phyloP scores from a whole-genome alignment of 306 rosid species.

The Prosopis cineraria region DNA sequence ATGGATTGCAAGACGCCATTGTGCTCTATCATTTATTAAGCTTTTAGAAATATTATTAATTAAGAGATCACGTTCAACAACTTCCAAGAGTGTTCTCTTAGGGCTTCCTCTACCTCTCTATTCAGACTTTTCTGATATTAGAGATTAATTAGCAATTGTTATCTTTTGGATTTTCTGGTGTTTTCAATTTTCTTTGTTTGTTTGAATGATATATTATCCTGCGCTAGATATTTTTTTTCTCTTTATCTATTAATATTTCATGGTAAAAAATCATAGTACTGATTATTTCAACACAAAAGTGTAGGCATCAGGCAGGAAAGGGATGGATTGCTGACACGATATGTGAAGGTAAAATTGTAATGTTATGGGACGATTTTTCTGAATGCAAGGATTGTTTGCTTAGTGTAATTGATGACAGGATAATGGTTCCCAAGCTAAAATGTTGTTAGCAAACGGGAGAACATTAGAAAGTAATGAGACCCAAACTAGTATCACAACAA shows the following conservation, averaged over 20 bases:
- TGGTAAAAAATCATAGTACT: constrained; percentile 34
- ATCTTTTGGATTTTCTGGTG: neutral
- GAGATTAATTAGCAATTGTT: neutral
- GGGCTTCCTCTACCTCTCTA: no score
- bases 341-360: constrained; percentile 76
- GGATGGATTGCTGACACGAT: constrained; percentile 73
- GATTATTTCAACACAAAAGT: constrained; percentile 35
- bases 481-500: no score
- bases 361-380: constrained; percentile 15
- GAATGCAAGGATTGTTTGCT: constrained; percentile 12
- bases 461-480: no score
- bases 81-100: no score
- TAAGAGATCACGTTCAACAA: no score
- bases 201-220: neutral
- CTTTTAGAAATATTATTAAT: no score
- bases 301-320: constrained; percentile 61
- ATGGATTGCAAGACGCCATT: no score
- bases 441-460: neutral
- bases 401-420: constrained; percentile 17
- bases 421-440: constrained; percentile 16
- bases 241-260: neutral
- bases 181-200: neutral
- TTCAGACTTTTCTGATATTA: neutral
- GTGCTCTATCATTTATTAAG: no score
- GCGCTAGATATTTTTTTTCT: neutral